Percentiles rank a stretch among this genome's conserved stretches.
Conservation (phyloP, 2,329 filamentous ascomycete genomes). For the Elsinoe arachidis region DNA sequence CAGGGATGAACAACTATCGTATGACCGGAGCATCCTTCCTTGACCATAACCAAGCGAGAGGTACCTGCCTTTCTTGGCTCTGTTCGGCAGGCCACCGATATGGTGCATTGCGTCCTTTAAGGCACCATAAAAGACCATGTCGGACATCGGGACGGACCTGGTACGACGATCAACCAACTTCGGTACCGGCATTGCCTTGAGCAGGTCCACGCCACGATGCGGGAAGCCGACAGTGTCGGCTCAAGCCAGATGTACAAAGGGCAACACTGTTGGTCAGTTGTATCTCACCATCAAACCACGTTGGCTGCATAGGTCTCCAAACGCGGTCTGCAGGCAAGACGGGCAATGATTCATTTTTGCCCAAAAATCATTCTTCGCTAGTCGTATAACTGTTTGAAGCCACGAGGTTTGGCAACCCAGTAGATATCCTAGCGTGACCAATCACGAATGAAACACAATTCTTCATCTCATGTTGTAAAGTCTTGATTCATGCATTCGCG, state of each 20-base stretch:
- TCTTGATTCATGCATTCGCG: constrained; percentile 14
- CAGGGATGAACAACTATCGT: background rate
- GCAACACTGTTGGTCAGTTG: constrained; percentile 35
- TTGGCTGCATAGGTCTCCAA: constrained; percentile 54
- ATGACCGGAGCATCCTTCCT: background rate
- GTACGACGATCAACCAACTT: too few species aligned
- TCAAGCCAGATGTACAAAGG: background rate
- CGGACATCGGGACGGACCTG: too few species aligned
- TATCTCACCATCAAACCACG: constrained; percentile 78
- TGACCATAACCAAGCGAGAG: too few species aligned
- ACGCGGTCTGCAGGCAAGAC: constrained; percentile 74
- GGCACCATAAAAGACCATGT: too few species aligned
- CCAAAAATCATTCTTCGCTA: constrained; percentile 68
- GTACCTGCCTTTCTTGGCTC: too few species aligned
- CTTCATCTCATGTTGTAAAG: constrained; percentile 2
- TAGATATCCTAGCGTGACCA: constrained; percentile 72
- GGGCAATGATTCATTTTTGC: constrained; percentile 38
- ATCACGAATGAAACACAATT: constrained; percentile 20
- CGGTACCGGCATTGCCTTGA: too few species aligned
- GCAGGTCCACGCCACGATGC: too few species aligned
- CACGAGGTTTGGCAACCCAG: constrained; percentile 64
- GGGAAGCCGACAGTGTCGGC: too few species aligned
- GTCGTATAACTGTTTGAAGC: constrained; percentile 82
- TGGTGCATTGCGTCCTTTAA: too few species aligned
- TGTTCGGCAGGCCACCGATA: too few species aligned